Evolutionary conservation across 2,329 filamentous ascomycete species (phyloP).

Genomic region (Aspergillus carbonarius): DNA sequence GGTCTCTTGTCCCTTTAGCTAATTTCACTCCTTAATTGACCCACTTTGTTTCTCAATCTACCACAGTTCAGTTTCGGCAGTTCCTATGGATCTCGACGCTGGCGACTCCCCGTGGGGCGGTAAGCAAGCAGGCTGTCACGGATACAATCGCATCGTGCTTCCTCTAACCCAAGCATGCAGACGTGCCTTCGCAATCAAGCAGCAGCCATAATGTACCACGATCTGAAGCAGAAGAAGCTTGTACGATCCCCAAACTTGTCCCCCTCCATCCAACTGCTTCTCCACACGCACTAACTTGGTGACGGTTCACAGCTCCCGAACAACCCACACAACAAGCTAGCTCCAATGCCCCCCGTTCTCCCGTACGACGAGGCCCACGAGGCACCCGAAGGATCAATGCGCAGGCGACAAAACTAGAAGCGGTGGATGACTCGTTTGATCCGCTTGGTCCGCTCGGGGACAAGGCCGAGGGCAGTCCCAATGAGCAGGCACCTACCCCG

Average conservation of each 20-base stretch:
- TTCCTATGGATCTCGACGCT: conserved; percentile 42
- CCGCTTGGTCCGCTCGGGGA: conserved; percentile 62
- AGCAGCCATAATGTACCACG: conserved; percentile 26
- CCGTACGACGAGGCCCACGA: conserved; percentile 51
- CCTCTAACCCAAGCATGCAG: conserved; percentile 33
- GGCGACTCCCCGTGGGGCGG: conserved; percentile 53
- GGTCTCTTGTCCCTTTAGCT: background rate
- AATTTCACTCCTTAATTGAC: background rate
- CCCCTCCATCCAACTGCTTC: background rate
- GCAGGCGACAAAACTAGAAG: conserved; percentile 62
- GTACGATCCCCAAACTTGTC: conserved; percentile 24
- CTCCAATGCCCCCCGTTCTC: conserved; percentile 47
- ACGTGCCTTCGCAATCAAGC: conserved; percentile 48
- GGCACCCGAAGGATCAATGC: conserved; percentile 58
- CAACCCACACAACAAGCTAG: conserved; percentile 36
- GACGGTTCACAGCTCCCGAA: conserved; percentile 24
- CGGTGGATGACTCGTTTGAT: conserved; percentile 61
- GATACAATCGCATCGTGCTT: conserved; percentile 22
- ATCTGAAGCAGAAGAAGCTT: conserved; percentile 29
- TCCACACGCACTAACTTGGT: conserved; percentile 11
- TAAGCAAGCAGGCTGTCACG: conserved; percentile 34
- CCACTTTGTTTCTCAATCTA: background rate
- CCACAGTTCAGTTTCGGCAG: background rate
- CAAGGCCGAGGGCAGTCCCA: conserved; percentile 33
- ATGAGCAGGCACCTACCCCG: conserved; percentile 57